Evolutionary conservation across 2,329 filamentous ascomycete species (phyloP).

Genomic region (Claviceps capensis): DNA sequence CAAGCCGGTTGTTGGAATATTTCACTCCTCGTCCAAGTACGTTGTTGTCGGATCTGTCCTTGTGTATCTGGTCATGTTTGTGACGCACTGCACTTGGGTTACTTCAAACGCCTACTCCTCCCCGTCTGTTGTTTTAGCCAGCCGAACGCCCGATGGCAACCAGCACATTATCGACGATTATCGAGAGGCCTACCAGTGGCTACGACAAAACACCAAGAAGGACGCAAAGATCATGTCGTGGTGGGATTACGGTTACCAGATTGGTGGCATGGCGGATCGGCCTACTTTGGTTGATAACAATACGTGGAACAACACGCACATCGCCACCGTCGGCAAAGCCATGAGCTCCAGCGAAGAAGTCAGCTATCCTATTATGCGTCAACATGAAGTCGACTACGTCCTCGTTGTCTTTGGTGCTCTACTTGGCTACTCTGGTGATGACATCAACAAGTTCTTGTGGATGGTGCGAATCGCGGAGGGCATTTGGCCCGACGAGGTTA

Average conservation of each 20-base stretch:
- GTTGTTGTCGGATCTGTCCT: conserved; percentile 60
- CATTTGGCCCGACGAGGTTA: conserved; percentile 99
- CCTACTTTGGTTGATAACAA: conserved; percentile 98
- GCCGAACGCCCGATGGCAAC: conserved; percentile 80
- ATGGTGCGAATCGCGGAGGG: conserved; percentile 99
- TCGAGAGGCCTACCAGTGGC: conserved; percentile 98
- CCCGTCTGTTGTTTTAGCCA: conserved; percentile 90
- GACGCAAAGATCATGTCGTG: conserved; percentile 99
- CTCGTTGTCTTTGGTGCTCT: conserved; percentile 92
- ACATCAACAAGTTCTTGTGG: conserved; percentile 99
- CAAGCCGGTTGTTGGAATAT: conserved; percentile 70
- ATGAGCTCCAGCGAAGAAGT: conserved; percentile 97
- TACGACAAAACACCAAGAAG: conserved; percentile 87
- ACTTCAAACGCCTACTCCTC: conserved; percentile 98
- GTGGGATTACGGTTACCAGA: conserved; percentile 99
- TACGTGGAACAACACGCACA: conserved; percentile 99
- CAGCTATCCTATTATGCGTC: conserved; percentile 94
- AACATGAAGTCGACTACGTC: conserved; percentile 99
- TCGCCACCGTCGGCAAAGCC: conserved; percentile 95
- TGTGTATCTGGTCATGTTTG: conserved; percentile 80
- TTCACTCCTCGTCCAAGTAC: conserved; percentile 64
- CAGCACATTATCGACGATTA: conserved; percentile 99
- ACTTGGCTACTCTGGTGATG: conserved; percentile 92
- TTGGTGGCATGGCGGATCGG: conserved; percentile 96
- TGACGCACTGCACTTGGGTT: conserved; percentile 97